These are phyloP conservation scores for Austroboletus eburneus DNA, from an alignment of 768 basidiomycete genomes.

Conservation along the genomic window DNA sequence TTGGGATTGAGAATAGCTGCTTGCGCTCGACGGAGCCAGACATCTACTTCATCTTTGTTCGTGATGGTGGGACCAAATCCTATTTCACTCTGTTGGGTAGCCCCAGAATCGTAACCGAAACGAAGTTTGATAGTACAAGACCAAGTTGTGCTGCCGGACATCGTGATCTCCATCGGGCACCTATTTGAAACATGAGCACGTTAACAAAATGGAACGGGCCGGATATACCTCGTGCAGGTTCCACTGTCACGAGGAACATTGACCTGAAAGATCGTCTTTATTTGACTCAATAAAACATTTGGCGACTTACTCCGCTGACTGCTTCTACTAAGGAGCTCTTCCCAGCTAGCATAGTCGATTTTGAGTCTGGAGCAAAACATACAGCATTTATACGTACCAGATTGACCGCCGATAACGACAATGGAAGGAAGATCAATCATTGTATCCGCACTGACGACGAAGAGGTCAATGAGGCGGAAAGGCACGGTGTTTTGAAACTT, in stretches of 20 bases:
- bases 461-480: not conserved
- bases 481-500: slow-evolving; percentile 1
- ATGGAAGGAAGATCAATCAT: slow-evolving; percentile 47
- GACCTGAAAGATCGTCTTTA: slow-evolving; percentile 40
- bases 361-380: not conserved
- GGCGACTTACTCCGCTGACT: slow-evolving; percentile 44
- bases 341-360: slow-evolving; percentile 36
- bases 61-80: slow-evolving; percentile 32
- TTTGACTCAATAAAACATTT: not conserved
- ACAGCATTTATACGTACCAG: slow-evolving; percentile 33
- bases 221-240: slow-evolving; percentile 50
- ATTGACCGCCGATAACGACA: slow-evolving; percentile 54
- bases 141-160: slow-evolving; percentile 42
- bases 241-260: slow-evolving; percentile 59
- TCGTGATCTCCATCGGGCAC: slow-evolving; percentile 51
- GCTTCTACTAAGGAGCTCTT: slow-evolving; percentile 60
- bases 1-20: slow-evolving; percentile 38
- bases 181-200: slow-evolving; percentile 23
- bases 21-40: slow-evolving; percentile 43
- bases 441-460: slow-evolving; percentile 31
- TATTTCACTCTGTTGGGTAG: slow-evolving; percentile 6
- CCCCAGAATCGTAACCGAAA: slow-evolving; percentile 31
- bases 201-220: not conserved
- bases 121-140: slow-evolving; percentile 44
- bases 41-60: slow-evolving; percentile 33